Evolutionary conservation across 495 filamentous ascomycete genomes (phyloP).

Genomic region (Podospora fimiseda): DNA sequence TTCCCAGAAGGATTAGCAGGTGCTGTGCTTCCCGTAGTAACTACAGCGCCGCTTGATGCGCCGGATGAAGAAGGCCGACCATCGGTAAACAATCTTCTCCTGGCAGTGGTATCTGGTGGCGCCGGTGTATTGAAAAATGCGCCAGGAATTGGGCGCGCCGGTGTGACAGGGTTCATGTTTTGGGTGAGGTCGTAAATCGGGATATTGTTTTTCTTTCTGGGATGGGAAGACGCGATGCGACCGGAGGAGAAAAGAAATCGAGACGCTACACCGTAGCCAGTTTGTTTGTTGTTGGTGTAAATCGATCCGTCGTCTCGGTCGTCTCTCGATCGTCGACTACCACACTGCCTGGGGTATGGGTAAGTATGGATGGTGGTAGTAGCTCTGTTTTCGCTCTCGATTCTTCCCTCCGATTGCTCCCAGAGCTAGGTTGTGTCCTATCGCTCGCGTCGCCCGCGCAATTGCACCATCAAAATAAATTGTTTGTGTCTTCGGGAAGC

Average conservation of each 20-base stretch:
- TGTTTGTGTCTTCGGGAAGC: neutral
- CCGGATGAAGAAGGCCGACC: neutral
- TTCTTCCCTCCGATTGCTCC: conserved; percentile 9
- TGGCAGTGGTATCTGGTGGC: conserved; percentile 27
- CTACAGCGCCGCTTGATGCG: neutral
- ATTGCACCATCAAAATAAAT: conserved; percentile 19
- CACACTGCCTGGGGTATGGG: neutral
- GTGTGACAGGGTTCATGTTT: conserved; percentile 61
- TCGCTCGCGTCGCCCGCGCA: conserved; percentile 8
- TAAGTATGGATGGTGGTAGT: conserved; percentile 7
- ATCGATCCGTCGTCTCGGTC: neutral
- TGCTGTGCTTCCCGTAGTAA: neutral
- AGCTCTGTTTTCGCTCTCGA: conserved; percentile 11
- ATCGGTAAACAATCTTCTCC: conserved; percentile 34
- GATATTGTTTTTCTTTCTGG: neutral
- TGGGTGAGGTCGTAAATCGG: conserved; percentile 37
- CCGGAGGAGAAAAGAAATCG: neutral
- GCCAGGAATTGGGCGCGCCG: conserved; percentile 61
- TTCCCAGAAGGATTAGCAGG: neutral
- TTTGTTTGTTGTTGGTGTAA: neutral
- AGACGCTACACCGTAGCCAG: neutral
- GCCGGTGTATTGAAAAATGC: conserved; percentile 70
- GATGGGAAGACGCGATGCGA: neutral
- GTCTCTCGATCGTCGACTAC: neutral
- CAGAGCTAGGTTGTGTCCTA: conserved; percentile 16